Evolutionary conservation across 1,284 basidiomycete genomes (phyloP), one percentile per base, ranked within the genome.

Genomic region (Fistulinella cinereoalba): DNA sequence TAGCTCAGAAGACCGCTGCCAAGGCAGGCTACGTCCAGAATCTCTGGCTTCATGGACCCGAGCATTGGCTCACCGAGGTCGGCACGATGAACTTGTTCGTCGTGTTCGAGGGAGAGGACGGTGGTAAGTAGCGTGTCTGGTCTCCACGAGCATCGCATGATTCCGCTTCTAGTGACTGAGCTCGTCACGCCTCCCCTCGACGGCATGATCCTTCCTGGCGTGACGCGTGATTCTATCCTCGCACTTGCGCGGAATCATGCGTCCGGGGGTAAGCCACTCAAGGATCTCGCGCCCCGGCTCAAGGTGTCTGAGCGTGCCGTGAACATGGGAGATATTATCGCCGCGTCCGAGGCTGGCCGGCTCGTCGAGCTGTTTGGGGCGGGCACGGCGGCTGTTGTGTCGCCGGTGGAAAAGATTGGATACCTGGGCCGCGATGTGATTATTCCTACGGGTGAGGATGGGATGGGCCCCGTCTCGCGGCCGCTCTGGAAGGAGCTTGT

Each of bases 41-140:
- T 66, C 78, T 99, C 7, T 98, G 96, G 95, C 73, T 98, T 31
- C 85, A 92, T 52, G 92, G 93, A 0, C 81, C 84, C 3, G 88
- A 95, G 49, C 88, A 96, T 63, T 72, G 86, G 60, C 70, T 96
- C 43, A 96, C 93, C 0, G 94, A 91, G 71, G 88, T 92, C 27
- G 95, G 95, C 24, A 95, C 93, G 1, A 98, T 99, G 97, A 99
- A 99, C 71, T 72, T 96, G 61, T 97, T 98, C 54, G 80, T 92
- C 36, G 93, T 86, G 0, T 81, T 98, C 67, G 81, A 82, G 64
- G 78, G 78, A 23, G 74, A 80, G 10, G 81, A 93, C 57, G 92
- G 90, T 32, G 71, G 85, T 83, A 54, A 57, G 77, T 70, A 18
- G 6, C 46, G 1, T 21, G 13, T 34, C 24, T 22, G 39, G 11